These are phyloP conservation scores for Iris macrosiphon DNA, from an alignment of 106 monocot species.

Conservation along the genomic window DNA sequence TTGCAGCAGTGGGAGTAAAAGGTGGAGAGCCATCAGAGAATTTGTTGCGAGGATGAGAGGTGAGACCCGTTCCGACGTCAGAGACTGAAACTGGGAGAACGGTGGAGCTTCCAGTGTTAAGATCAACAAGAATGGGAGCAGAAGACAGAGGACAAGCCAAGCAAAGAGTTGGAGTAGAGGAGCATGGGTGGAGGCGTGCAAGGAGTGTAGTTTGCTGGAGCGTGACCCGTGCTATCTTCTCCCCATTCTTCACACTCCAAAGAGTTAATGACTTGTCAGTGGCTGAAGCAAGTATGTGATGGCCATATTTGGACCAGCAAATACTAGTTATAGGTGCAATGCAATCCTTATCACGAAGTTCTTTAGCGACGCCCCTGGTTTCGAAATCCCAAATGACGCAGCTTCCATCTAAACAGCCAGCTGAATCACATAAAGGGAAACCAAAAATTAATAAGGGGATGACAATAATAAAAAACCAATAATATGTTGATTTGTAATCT, in stretches of 20 bases:
- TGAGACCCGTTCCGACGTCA: slow-evolving; percentile 29
- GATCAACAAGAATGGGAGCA: slow-evolving; percentile 88
- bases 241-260: slow-evolving; percentile 74
- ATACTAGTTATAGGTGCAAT: slow-evolving; percentile 89
- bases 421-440: slow-evolving; percentile 24
- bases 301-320: slow-evolving; percentile 93
- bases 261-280: slow-evolving; percentile 89
- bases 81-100: slow-evolving; percentile 75
- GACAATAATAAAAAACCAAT: no score
- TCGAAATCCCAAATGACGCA: slow-evolving; percentile 99
- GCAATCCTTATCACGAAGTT: slow-evolving; percentile 82
- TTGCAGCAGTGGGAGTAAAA: slow-evolving; percentile 83
- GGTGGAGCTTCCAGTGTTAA: slow-evolving; percentile 72
- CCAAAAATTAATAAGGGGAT: no score
- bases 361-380: slow-evolving; percentile 85
- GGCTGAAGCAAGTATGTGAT: slow-evolving; percentile 78
- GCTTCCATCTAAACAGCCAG: slow-evolving; percentile 92
- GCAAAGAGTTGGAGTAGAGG: slow-evolving; percentile 57
- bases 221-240: slow-evolving; percentile 62
- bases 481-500: no score
- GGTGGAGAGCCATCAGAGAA: slow-evolving; percentile 76
- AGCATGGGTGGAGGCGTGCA: slow-evolving; percentile 79
- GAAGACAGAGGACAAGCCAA: slow-evolving; percentile 98
- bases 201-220: slow-evolving; percentile 87
- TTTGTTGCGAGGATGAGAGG: slow-evolving; percentile 56